Conservation (phyloP, 352 stramenopile species). For the Pythium sp. region DNA sequence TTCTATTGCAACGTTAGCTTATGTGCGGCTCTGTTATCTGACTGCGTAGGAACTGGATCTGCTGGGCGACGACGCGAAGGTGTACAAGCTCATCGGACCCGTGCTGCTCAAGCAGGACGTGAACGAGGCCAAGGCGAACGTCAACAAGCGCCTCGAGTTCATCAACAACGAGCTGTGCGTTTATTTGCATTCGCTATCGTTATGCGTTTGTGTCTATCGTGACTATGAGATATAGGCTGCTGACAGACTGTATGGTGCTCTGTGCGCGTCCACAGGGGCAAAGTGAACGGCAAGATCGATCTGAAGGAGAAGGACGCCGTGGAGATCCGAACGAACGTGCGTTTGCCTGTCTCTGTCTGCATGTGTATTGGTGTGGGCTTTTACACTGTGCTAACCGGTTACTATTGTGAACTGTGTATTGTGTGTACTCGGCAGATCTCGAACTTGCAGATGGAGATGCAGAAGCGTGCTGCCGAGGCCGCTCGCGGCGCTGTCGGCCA, state of each 20-base stretch:
- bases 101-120: constrained; percentile 95
- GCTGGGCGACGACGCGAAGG: constrained; percentile 82
- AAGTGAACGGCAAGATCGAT: constrained; percentile 86
- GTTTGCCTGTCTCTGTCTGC: constrained; percentile 4
- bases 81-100: constrained; percentile 95
- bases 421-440: constrained; percentile 59
- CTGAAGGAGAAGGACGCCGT: constrained; percentile 89
- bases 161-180: constrained; percentile 92
- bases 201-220: neutral
- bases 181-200: neutral
- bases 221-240: neutral
- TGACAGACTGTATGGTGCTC: neutral
- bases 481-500: constrained; percentile 52
- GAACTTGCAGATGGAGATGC: constrained; percentile 87
- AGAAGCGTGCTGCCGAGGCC: constrained; percentile 79
- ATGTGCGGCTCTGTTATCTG: neutral
- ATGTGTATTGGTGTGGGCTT: neutral
- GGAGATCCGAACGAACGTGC: constrained; percentile 84
- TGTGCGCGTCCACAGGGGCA: constrained; percentile 47
- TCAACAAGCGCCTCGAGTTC: constrained; percentile 95
- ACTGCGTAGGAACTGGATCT: constrained; percentile 71
- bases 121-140: constrained; percentile 92
- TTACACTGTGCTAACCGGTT: neutral
- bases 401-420: constrained; percentile 9
- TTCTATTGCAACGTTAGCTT: neutral